phyloP scores from a whole-genome alignment of 2,329 filamentous ascomycete species.

The Colletotrichum chrysophilum region DNA sequence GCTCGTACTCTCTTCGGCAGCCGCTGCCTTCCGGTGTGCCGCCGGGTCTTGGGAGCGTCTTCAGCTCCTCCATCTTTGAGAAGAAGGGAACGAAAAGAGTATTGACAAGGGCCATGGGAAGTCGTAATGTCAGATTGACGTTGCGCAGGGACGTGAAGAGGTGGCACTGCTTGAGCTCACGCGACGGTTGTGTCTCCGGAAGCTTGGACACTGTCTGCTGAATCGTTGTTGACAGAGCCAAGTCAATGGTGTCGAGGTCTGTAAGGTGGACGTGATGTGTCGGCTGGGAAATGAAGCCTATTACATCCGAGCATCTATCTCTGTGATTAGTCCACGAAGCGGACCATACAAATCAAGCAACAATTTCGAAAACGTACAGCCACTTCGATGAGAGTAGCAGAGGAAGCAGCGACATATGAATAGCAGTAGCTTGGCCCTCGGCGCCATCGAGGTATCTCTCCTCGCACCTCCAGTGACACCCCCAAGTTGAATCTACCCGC shows the following conservation, averaged over 20 bases:
- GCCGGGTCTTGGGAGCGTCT: no score
- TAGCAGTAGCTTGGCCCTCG: not conserved
- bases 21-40: no score
- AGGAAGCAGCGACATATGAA: not conserved
- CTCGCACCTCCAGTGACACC: not conserved
- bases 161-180: not conserved
- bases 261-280: not conserved
- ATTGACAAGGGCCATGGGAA: no score
- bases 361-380: not conserved
- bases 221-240: not conserved
- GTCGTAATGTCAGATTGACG: no score
- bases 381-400: not conserved
- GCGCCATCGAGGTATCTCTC: not conserved
- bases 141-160: not conserved
- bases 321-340: rapidly evolving
- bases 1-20: no score
- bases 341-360: not conserved
- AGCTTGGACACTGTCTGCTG: no score
- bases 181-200: not conserved
- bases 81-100: no score
- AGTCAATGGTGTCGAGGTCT: not conserved
- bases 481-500: not conserved
- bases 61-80: no score
- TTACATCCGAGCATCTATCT: not conserved
- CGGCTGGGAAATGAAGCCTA: not conserved